These are phyloP conservation scores for Plasmodium cynomolgi DNA, from an alignment of 169 alveolate genomes.

Conservation along the genomic window DNA sequence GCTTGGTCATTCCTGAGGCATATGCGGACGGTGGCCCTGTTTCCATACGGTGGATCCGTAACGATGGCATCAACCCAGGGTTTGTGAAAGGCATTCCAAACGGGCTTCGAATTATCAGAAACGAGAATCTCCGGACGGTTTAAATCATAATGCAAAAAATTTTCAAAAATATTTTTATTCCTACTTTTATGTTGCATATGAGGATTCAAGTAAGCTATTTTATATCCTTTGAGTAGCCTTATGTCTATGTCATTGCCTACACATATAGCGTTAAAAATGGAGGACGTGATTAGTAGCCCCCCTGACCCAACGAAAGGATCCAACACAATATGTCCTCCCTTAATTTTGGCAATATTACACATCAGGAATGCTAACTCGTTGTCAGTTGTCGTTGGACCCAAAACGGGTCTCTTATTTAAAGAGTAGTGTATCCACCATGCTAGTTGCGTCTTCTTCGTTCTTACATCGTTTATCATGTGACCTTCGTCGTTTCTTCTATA, in stretches of 20 bases:
- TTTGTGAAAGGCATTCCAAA: slow-evolving; percentile 77
- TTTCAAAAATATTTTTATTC: slow-evolving; percentile 74
- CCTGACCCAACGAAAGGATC: slow-evolving; percentile 99
- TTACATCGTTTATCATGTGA: not conserved
- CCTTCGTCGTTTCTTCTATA: slow-evolving; percentile 32
- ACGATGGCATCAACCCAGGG: slow-evolving; percentile 95
- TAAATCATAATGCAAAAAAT: slow-evolving; percentile 78
- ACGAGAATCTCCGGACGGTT: slow-evolving; percentile 79
- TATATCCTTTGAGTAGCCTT: slow-evolving; percentile 91
- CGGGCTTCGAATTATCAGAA: slow-evolving; percentile 65
- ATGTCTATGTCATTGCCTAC: slow-evolving; percentile 97
- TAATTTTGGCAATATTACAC: slow-evolving; percentile 90
- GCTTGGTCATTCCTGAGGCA: not conserved
- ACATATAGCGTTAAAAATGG: slow-evolving; percentile 91
- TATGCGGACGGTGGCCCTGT: slow-evolving; percentile 69
- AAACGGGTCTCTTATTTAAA: slow-evolving; percentile 93
- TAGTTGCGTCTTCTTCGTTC: slow-evolving; percentile 19
- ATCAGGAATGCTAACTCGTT: slow-evolving; percentile 96
- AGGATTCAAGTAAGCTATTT: slow-evolving; percentile 86
- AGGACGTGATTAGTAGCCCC: slow-evolving; percentile 92
- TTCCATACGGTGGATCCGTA: slow-evolving; percentile 99
- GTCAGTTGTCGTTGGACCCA: slow-evolving; percentile 99
- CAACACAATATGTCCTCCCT: slow-evolving; percentile 80
- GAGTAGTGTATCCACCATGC: slow-evolving; percentile 91
- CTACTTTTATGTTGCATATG: slow-evolving; percentile 75